A percentile compares a stretch with the other conserved stretches of the same genome.
phyloP scores from a whole-genome alignment of 1,284 basidiomycete species.

The Flammula alnicola region DNA sequence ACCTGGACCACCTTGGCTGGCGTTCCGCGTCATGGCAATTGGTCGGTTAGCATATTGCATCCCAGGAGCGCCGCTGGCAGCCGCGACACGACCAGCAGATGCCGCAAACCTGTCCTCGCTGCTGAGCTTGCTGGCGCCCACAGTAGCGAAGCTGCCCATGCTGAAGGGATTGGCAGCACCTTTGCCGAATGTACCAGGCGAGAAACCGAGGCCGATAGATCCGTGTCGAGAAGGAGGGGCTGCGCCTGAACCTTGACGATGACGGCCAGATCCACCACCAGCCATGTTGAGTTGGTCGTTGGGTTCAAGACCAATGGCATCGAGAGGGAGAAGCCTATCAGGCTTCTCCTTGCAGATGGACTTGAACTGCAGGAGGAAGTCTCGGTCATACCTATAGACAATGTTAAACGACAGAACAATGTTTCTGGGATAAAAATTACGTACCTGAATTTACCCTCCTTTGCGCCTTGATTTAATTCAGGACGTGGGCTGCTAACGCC shows the following conservation, averaged over 20 bases:
- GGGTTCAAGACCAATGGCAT: constrained; percentile 90
- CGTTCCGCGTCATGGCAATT: constrained; percentile 67
- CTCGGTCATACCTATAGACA: constrained; percentile 94
- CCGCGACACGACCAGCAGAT: constrained; percentile 44
- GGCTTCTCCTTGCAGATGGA: constrained; percentile 93
- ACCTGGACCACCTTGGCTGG: constrained; percentile 73
- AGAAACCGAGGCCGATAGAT: constrained; percentile 64
- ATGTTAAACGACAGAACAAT: background rate
- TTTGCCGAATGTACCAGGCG: constrained; percentile 43
- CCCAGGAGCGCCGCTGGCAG: constrained; percentile 46
- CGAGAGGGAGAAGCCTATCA: constrained; percentile 84
- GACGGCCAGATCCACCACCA: constrained; percentile 66
- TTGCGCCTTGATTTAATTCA: constrained; percentile 85
- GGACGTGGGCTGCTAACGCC: constrained; percentile 83
- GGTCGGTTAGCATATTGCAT: constrained; percentile 53
- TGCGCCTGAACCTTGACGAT: constrained; percentile 49
- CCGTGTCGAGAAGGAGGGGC: constrained; percentile 48
- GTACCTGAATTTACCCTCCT: constrained; percentile 89
- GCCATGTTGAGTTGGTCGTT: constrained; percentile 62
- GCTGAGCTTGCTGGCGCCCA: constrained; percentile 57
- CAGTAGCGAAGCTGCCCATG: constrained; percentile 71
- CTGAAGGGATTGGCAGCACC: constrained; percentile 47
- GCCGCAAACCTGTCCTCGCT: constrained; percentile 75
- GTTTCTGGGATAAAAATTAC: constrained; percentile 14
- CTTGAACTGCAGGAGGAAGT: constrained; percentile 98